phyloP scores from a whole-genome alignment of 441 rosid genomes.

The Erodium texanum region DNA sequence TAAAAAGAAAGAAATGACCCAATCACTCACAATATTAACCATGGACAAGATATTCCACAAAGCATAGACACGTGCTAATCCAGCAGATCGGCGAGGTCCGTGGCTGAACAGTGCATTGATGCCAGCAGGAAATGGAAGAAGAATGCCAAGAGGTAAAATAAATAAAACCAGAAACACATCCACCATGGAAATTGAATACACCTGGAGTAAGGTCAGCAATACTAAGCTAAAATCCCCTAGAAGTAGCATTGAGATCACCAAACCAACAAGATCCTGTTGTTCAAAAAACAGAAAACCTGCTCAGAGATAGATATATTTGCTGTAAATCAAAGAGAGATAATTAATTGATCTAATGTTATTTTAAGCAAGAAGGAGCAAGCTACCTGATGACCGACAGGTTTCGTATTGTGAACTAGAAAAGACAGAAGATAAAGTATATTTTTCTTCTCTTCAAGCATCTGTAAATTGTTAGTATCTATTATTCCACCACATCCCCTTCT shows the following conservation, averaged over 20 bases:
- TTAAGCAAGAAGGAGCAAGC: neutral
- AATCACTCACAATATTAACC: constrained; percentile 73
- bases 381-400: constrained; percentile 99
- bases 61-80: constrained; percentile 97
- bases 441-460: constrained; percentile 84
- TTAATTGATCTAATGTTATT: neutral
- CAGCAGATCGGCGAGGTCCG: constrained; percentile 97
- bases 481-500: constrained; percentile 60
- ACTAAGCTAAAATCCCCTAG: constrained; percentile 99
- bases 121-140: constrained; percentile 98
- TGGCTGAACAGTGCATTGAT: constrained; percentile 98
- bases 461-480: constrained; percentile 64
- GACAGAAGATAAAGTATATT: constrained; percentile 82
- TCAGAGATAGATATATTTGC: constrained; percentile 11
- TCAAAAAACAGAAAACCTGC: constrained; percentile 11
- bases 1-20: constrained; percentile 8
- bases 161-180: constrained; percentile 77
- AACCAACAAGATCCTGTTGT: constrained; percentile 96
- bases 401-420: constrained; percentile 84
- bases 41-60: constrained; percentile 89
- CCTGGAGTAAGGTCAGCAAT: constrained; percentile 89
- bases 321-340: neutral
- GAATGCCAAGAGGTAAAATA: constrained; percentile 87
- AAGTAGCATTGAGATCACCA: constrained; percentile 92
- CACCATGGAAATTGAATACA: constrained; percentile 84